Conservation (phyloP, 2,329 filamentous ascomycete species). For the Neofusicoccum sp. region DNA sequence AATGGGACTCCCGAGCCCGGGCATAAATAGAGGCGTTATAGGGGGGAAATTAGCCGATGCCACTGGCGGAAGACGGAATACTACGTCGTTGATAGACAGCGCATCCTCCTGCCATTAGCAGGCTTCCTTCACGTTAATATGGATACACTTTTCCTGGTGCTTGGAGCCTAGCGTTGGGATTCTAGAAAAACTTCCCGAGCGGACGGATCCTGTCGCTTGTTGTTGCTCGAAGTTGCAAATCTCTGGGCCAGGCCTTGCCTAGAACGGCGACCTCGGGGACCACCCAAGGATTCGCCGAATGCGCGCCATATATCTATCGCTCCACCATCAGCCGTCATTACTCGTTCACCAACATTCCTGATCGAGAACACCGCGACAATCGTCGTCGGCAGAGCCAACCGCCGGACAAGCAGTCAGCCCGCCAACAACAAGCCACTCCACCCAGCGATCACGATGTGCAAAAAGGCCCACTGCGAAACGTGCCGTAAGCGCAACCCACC, state of each 20-base stretch:
- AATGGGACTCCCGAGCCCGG: neutral
- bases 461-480: slow-evolving; percentile 59
- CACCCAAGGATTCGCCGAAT: neutral
- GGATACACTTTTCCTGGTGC: neutral
- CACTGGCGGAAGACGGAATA: neutral
- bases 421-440: neutral
- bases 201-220: neutral
- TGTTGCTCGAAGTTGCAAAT: neutral
- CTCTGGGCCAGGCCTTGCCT: neutral
- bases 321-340: neutral
- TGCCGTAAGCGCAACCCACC: slow-evolving; percentile 55
- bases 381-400: neutral
- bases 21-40: slow-evolving; percentile 1
- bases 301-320: slow-evolving; percentile 10
- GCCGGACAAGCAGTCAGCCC: neutral
- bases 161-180: neutral
- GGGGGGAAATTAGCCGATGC: neutral
- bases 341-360: neutral
- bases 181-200: no score
- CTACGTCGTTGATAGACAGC: neutral
- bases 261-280: slow-evolving; percentile 11
- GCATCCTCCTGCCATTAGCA: no score
- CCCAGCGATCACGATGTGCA: slow-evolving; percentile 56
- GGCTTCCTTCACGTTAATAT: neutral
- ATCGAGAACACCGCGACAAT: slow-evolving; percentile 10